Percentiles rank a stretch among this genome's conserved stretches.
These are phyloP conservation scores for Leptodermis oblonga DNA, from an alignment of 257 asterid genomes.

Conservation along the genomic window DNA sequence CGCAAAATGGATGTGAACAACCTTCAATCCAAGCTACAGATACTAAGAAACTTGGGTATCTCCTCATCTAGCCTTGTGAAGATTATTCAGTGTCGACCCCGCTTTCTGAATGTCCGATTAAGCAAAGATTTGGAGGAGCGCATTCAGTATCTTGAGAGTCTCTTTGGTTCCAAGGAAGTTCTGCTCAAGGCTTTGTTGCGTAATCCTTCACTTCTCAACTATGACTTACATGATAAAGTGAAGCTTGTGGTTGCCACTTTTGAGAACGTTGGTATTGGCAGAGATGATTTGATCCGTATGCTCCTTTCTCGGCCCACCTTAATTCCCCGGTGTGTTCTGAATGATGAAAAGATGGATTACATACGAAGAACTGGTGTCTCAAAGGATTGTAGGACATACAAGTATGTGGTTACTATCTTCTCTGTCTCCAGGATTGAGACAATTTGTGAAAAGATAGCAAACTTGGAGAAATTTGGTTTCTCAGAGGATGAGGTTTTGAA, in stretches of 20 bases:
- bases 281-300: conserved; percentile 47
- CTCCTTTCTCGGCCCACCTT: conserved; percentile 68
- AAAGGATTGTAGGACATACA: conserved; percentile 55
- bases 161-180: conserved; percentile 55
- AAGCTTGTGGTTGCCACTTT: conserved; percentile 54
- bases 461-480: conserved; percentile 66
- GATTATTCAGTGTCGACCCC: conserved; percentile 67
- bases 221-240: conserved; percentile 54
- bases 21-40: conserved; percentile 55
- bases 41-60: conserved; percentile 52
- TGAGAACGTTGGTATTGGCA: conserved; percentile 57
- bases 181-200: conserved; percentile 61
- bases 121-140: conserved; percentile 45
- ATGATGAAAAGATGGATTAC: conserved; percentile 55
- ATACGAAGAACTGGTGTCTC: conserved; percentile 57
- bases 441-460: conserved; percentile 54
- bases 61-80: conserved; percentile 49
- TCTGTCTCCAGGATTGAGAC: conserved; percentile 70
- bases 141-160: conserved; percentile 39
- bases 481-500: conserved; percentile 51
- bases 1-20: conserved; percentile 32
- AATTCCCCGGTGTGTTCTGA: conserved; percentile 53
- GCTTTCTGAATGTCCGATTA: conserved; percentile 53
- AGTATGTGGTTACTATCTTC: conserved; percentile 62
- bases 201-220: conserved; percentile 75